Evolutionary conservation across 1,284 basidiomycete genomes (phyloP).

Genomic region (Mycena sp.): DNA sequence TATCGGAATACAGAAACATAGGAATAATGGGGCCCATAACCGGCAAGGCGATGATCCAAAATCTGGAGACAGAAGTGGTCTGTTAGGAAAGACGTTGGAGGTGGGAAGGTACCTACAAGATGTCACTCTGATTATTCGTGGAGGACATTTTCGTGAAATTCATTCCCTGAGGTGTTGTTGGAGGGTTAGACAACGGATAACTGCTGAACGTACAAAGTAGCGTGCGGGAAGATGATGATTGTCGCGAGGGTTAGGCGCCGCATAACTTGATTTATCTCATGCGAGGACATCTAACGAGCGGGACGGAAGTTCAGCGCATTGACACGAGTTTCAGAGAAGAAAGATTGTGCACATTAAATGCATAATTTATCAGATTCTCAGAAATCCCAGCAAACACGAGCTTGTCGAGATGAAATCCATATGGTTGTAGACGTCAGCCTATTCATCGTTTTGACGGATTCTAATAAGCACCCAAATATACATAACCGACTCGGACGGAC

Average conservation of each 20-base stretch:
- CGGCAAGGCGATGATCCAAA: conserved; percentile 64
- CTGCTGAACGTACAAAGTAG: conserved; percentile 64
- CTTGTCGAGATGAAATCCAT: conserved; percentile 74
- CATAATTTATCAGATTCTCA: conserved; percentile 76
- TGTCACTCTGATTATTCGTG: conserved; percentile 48
- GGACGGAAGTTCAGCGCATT: neutral
- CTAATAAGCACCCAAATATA: neutral
- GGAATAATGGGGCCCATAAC: conserved; percentile 56
- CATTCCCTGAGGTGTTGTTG: conserved; percentile 54
- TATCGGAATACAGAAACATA: conserved; percentile 55
- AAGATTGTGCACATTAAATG: conserved; percentile 60
- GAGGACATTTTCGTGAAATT: conserved; percentile 60
- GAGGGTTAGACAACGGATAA: neutral
- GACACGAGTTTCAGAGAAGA: neutral
- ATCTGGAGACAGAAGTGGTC: conserved; percentile 55
- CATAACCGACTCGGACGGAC: conserved; percentile 47
- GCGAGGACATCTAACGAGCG: conserved; percentile 59
- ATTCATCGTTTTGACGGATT: neutral
- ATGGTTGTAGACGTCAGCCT: conserved; percentile 53
- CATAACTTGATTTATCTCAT: conserved; percentile 72
- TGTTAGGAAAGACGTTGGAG: neutral
- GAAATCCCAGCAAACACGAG: conserved; percentile 70
- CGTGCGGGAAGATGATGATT: conserved; percentile 74
- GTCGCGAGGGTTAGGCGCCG: conserved; percentile 70
- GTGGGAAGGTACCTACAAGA: conserved; percentile 46